Evolutionary conservation across 441 rosid species (phyloP).

Genomic region (Adansonia madagascariensis): DNA sequence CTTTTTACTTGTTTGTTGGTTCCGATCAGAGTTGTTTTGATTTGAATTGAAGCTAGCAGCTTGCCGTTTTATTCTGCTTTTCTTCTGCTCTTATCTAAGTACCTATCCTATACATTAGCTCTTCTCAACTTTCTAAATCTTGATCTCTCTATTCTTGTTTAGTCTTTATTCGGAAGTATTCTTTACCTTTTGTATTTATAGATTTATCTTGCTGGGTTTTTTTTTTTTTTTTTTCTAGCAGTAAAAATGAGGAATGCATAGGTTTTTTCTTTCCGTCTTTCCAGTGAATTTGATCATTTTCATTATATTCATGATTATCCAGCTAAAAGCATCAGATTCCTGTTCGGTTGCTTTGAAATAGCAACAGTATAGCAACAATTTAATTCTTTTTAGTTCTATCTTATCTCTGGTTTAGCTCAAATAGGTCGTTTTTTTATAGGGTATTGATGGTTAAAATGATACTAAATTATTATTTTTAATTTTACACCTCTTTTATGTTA

Average conservation of each 20-base stretch:
- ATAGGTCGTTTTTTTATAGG: not conserved
- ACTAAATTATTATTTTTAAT: not conserved
- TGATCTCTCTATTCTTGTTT: not conserved
- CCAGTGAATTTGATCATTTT: not conserved
- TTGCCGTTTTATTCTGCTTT: not conserved
- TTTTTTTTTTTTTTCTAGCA: not conserved
- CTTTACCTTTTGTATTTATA: not conserved
- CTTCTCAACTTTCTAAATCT: not conserved
- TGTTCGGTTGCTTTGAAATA: not conserved
- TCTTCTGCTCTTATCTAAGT: slow-evolving; percentile 31
- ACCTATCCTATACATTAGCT: not conserved
- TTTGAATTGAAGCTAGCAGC: not conserved
- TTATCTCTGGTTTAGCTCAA: not conserved
- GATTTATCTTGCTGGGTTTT: not conserved
- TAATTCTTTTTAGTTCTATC: not conserved
- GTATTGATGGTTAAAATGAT: not conserved
- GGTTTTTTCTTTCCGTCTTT: too few relatives aligned
- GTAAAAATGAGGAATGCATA: not conserved
- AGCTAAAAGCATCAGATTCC: not conserved
- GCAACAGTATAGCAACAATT: not conserved
- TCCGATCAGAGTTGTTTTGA: not conserved
- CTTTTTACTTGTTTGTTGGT: not conserved
- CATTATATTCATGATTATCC: not conserved
- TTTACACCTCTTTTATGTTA: not conserved
- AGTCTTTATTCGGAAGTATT: not conserved